phyloP scores from a whole-genome alignment of 331 rosid species.

The Stylosanthes scabra region DNA sequence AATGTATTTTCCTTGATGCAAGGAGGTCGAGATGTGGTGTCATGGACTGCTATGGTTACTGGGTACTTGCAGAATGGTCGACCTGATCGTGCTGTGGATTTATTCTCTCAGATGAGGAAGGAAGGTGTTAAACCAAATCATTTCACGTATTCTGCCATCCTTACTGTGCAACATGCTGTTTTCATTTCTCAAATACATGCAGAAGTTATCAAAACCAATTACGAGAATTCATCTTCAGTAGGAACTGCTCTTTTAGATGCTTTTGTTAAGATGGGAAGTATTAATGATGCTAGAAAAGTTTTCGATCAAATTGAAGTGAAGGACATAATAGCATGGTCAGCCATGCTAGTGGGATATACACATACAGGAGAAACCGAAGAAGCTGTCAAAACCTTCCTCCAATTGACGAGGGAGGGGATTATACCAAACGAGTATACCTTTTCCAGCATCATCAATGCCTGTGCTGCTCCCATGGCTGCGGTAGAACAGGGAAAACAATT shows the following conservation, averaged over 20 bases:
- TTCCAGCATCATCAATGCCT: slow-evolving; percentile 73
- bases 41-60: slow-evolving; percentile 81
- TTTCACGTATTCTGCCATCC: slow-evolving; percentile 82
- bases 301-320: slow-evolving; percentile 61
- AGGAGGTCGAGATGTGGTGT: slow-evolving; percentile 60
- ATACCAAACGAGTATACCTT: slow-evolving; percentile 75
- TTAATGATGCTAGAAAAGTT: slow-evolving; percentile 60
- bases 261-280: slow-evolving; percentile 61
- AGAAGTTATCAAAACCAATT: slow-evolving; percentile 68
- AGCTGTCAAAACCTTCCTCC: slow-evolving; percentile 60
- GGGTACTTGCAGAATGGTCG: slow-evolving; percentile 71
- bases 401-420: slow-evolving; percentile 62
- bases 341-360: slow-evolving; percentile 76
- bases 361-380: slow-evolving; percentile 65
- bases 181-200: slow-evolving; percentile 66
- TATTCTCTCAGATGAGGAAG: slow-evolving; percentile 67
- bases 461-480: slow-evolving; percentile 64
- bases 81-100: slow-evolving; percentile 52
- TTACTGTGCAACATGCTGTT: slow-evolving; percentile 54
- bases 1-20: slow-evolving; percentile 56
- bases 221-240: slow-evolving; percentile 70
- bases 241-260: slow-evolving; percentile 81
- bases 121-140: slow-evolving; percentile 72
- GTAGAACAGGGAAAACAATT: slow-evolving; percentile 81
- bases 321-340: slow-evolving; percentile 85